Conservation (phyloP, 2,329 filamentous ascomycete species). For the Tothia fuscella region DNA sequence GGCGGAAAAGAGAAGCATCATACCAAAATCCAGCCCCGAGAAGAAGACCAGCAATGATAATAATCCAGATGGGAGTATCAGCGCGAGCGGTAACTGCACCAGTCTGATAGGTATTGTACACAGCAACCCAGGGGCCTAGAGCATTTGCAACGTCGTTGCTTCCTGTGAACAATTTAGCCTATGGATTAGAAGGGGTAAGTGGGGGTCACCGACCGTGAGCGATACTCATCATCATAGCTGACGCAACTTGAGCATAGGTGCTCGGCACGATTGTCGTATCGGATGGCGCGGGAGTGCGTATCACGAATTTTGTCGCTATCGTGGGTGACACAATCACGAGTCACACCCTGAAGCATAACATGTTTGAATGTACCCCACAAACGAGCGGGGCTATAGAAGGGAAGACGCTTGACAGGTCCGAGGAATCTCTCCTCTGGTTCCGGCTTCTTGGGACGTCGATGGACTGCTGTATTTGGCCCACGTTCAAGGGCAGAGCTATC, state of each 20-base stretch:
- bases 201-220: slow-evolving; percentile 32
- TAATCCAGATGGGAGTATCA: slow-evolving; percentile 27
- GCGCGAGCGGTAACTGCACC: slow-evolving; percentile 25
- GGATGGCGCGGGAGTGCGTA: slow-evolving; percentile 30
- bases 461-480: too few relatives aligned
- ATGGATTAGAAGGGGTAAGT: slow-evolving; percentile 26
- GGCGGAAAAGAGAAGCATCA: neutral
- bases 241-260: slow-evolving; percentile 33
- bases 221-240: slow-evolving; percentile 31
- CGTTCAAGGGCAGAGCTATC: too few relatives aligned
- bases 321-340: slow-evolving; percentile 29
- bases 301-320: slow-evolving; percentile 26
- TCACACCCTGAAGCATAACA: slow-evolving; percentile 32
- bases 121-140: slow-evolving; percentile 50
- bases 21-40: slow-evolving; percentile 12
- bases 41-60: slow-evolving; percentile 11
- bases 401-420: neutral
- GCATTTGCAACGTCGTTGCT: slow-evolving; percentile 55
- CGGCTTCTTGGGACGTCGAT: too few relatives aligned
- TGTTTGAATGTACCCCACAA: slow-evolving; percentile 30
- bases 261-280: slow-evolving; percentile 36
- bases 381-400: neutral
- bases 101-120: slow-evolving; percentile 47
- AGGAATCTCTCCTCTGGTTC: too few relatives aligned
- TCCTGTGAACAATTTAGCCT: slow-evolving; percentile 29